These are phyloP conservation scores for Lodderomyces theae DNA, from an alignment of 1,139 yeast species.

Conservation along the genomic window DNA sequence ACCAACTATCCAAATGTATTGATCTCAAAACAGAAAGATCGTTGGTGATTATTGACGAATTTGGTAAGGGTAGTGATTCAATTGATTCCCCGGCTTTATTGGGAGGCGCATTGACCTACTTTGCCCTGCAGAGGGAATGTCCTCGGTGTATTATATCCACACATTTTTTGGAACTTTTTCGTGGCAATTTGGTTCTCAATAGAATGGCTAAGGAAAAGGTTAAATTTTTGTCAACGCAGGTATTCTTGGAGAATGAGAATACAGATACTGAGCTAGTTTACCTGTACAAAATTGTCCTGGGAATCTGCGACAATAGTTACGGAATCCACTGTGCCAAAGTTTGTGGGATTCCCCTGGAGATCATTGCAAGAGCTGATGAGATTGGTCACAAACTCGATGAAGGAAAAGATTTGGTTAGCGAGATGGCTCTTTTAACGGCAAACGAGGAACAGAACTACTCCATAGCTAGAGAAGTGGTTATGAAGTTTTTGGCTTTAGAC, in stretches of 20 bases:
- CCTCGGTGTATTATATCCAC: constrained; percentile 39
- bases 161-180: constrained; percentile 42
- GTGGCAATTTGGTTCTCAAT: constrained; percentile 5
- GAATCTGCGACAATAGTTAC: constrained; percentile 30
- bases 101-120: constrained; percentile 32
- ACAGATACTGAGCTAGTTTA: constrained; percentile 22
- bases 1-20: constrained; percentile 42
- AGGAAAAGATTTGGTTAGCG: constrained; percentile 18
- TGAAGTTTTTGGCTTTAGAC: constrained; percentile 19
- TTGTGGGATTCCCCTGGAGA: constrained; percentile 28
- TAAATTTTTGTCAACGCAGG: constrained; percentile 19
- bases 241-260: constrained; percentile 14
- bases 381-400: constrained; percentile 15
- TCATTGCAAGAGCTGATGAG: constrained; percentile 27
- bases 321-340: constrained; percentile 38
- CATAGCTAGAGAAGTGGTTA: constrained; percentile 20
- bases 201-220: constrained; percentile 5
- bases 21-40: constrained; percentile 33
- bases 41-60: constrained; percentile 46
- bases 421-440: constrained; percentile 15
- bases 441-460: constrained; percentile 16
- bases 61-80: constrained; percentile 50
- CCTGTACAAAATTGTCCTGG: constrained; percentile 27
- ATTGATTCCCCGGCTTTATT: constrained; percentile 45
- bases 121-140: constrained; percentile 17